Conservation (phyloP, 495 filamentous ascomycete species). For the Tuber aestivum region DNA sequence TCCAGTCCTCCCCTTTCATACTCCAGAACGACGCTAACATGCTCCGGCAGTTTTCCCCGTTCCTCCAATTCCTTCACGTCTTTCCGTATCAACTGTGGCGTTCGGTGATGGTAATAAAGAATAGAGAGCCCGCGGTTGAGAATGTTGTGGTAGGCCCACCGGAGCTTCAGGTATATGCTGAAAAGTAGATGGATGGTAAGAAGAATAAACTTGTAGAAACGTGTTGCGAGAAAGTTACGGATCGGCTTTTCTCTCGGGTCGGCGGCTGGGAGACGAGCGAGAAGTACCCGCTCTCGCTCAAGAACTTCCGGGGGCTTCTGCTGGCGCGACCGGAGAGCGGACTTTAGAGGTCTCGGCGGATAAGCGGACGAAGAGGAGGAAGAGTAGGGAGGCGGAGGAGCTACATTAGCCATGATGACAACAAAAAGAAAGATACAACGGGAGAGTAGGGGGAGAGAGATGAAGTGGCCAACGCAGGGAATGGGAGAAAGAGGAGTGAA, state of each 20-base stretch:
- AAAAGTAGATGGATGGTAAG: slow-evolving; percentile 70
- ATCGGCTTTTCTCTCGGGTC: slow-evolving; percentile 19
- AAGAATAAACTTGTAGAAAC: slow-evolving; percentile 34
- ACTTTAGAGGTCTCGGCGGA: slow-evolving; percentile 29
- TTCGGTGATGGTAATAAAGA: slow-evolving; percentile 85
- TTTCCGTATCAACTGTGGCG: slow-evolving; percentile 78
- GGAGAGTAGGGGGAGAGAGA: slow-evolving; percentile 23
- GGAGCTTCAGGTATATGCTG: slow-evolving; percentile 73
- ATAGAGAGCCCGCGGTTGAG: slow-evolving; percentile 68
- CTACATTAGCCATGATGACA: slow-evolving; percentile 25
- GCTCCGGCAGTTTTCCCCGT: slow-evolving; percentile 58
- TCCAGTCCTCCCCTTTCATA: slow-evolving; percentile 68
- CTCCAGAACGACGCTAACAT: slow-evolving; percentile 80
- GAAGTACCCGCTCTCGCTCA: slow-evolving; percentile 35
- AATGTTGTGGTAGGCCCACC: slow-evolving; percentile 70
- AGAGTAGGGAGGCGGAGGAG: slow-evolving; percentile 24
- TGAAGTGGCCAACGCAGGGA: background rate
- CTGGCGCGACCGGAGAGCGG: slow-evolving; percentile 33
- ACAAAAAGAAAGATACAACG: slow-evolving; percentile 17
- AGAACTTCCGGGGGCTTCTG: slow-evolving; percentile 24
- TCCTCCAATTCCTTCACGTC: slow-evolving; percentile 70
- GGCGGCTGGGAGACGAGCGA: slow-evolving; percentile 24
- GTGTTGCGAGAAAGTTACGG: slow-evolving; percentile 33
- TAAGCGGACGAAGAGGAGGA: slow-evolving; percentile 20
- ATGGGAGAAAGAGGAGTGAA: background rate